Conservation (phyloP, 345 rosid species). For the Gossypium anomalum region DNA sequence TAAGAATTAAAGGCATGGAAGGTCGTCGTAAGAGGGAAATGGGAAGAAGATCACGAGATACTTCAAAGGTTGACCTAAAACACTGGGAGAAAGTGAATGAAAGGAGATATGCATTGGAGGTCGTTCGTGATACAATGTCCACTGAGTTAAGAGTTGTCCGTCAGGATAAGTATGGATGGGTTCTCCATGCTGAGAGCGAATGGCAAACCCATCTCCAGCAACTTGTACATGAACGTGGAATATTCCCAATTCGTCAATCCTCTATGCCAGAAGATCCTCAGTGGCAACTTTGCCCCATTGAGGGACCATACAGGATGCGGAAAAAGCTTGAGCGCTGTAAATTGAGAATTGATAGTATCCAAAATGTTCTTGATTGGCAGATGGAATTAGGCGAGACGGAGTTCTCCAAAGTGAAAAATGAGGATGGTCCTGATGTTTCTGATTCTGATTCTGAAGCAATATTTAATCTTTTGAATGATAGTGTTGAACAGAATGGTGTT, state of each 20-base stretch:
- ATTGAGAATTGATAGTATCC: conserved; percentile 73
- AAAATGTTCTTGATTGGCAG: conserved; percentile 69
- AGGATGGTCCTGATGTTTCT: conserved; percentile 55
- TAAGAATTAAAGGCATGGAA: conserved; percentile 88
- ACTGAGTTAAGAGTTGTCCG: conserved; percentile 98
- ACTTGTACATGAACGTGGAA: conserved; percentile 95
- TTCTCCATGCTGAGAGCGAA: conserved; percentile 99
- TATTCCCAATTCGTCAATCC: conserved; percentile 75
- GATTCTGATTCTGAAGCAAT: conserved; percentile 62
- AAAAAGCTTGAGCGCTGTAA: conserved; percentile 93
- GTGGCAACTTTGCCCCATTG: conserved; percentile 99
- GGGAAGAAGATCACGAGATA: conserved; percentile 84
- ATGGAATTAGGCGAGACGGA: conserved; percentile 71
- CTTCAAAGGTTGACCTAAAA: conserved; percentile 66
- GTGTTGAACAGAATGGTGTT: conserved; percentile 30
- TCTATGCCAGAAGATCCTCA: conserved; percentile 59
- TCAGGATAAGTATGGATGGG: conserved; percentile 99
- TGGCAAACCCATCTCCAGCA: conserved; percentile 98
- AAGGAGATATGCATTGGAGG: conserved; percentile 90
- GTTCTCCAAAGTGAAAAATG: conserved; percentile 48
- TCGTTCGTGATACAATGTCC: conserved; percentile 93
- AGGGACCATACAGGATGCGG: conserved; percentile 99
- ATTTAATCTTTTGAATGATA: conserved; percentile 51
- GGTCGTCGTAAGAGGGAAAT: conserved; percentile 91
- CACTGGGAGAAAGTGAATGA: conserved; percentile 97